A percentile compares a stretch with the other conserved stretches of the same genome.
These are phyloP conservation scores for Vanderwaltozyma tropicalis DNA, from an alignment of 805 yeast species.

Conservation along the genomic window DNA sequence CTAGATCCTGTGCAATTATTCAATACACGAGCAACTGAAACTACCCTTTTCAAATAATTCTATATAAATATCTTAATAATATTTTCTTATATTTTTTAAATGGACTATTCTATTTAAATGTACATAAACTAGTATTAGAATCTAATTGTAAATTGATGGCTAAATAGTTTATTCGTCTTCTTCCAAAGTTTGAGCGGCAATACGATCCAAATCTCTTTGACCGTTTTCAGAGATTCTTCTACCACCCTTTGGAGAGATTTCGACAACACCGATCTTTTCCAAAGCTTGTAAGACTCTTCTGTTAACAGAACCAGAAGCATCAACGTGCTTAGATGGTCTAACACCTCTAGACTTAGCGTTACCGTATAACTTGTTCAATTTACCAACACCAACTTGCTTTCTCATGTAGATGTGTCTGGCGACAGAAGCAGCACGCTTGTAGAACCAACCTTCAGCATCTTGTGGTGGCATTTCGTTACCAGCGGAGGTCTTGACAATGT, in stretches of 20 bases:
- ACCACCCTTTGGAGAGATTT: conserved; percentile 95
- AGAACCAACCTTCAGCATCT: conserved; percentile 99
- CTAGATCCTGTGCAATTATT: no score
- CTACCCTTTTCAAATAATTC: no score
- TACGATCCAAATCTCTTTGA: conserved; percentile 99
- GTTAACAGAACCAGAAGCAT: conserved; percentile 99
- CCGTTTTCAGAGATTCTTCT: conserved; percentile 99
- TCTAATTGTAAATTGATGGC: background rate
- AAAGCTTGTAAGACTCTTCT: conserved; percentile 96
- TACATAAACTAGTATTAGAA: no score
- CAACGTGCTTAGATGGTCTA: conserved; percentile 97
- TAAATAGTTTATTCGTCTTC: conserved; percentile 48
- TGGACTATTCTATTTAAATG: no score
- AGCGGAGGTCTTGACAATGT: conserved; percentile 96
- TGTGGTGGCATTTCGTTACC: conserved; percentile 99
- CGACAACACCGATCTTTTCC: conserved; percentile 96
- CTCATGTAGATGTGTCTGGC: conserved; percentile 99
- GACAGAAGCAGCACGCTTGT: conserved; percentile 99
- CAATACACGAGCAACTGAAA: no score
- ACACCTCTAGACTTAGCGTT: conserved; percentile 98
- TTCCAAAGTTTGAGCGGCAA: conserved; percentile 97
- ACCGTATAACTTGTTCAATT: conserved; percentile 97
- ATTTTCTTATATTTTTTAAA: no score
- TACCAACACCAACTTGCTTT: conserved; percentile 99
- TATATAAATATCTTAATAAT: no score